Conservation (phyloP, 768 basidiomycete genomes). For the Rhodocollybia butyracea region DNA sequence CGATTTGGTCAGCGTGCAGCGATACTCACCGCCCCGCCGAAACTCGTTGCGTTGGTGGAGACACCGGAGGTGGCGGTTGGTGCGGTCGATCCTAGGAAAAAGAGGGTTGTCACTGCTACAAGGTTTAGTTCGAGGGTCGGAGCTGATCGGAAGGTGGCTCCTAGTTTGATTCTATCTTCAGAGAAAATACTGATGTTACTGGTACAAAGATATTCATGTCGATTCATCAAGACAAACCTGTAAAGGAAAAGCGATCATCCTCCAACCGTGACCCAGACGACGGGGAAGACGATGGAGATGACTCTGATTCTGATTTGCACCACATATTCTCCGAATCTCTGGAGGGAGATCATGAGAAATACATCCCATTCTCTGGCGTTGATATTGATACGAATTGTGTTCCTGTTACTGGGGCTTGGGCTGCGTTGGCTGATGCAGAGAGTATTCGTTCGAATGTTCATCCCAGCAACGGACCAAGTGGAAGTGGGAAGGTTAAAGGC, state of each 20-base stretch:
- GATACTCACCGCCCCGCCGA: constrained; percentile 80
- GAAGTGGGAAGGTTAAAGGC: constrained; percentile 40
- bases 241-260: not conserved
- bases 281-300: constrained; percentile 22
- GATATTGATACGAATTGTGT: constrained; percentile 65
- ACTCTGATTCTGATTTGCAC: constrained; percentile 19
- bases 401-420: constrained; percentile 76
- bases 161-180: constrained; percentile 6
- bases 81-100: constrained; percentile 80
- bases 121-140: constrained; percentile 82
- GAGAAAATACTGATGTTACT: not conserved
- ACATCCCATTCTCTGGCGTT: constrained; percentile 27
- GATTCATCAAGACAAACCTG: constrained; percentile 64
- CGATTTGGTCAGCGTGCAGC: constrained; percentile 63
- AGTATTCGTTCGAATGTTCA: constrained; percentile 27
- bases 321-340: not conserved
- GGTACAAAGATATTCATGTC: constrained; percentile 71
- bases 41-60: constrained; percentile 77
- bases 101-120: constrained; percentile 83
- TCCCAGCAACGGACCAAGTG: constrained; percentile 1
- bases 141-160: constrained; percentile 74
- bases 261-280: constrained; percentile 18
- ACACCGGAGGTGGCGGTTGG: constrained; percentile 90
- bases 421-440: constrained; percentile 49
- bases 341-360: not conserved